Evolutionary conservation across 1,284 basidiomycete species (phyloP).

Genomic region (Melampsora larici-populina): DNA sequence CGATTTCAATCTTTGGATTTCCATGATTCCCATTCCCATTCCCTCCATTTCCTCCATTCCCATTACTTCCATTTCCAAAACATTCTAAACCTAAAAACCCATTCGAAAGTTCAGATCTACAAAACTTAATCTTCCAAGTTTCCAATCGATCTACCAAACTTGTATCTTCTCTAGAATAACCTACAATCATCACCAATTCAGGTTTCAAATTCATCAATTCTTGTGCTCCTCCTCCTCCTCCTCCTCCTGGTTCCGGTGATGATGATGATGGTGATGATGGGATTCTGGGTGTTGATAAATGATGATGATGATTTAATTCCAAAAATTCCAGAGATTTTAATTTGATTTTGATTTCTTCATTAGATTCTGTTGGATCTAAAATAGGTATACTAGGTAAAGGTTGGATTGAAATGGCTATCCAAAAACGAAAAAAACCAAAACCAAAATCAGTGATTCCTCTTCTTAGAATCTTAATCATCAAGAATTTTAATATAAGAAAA

Average conservation of each 20-base stretch:
- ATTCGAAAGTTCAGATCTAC: neutral
- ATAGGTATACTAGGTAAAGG: slow-evolving; percentile 10
- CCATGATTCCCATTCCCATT: neutral
- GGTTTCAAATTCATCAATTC: neutral
- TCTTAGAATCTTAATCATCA: neutral
- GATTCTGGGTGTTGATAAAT: no score
- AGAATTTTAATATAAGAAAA: no score
- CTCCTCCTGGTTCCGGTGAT: no score
- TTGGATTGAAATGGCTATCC: slow-evolving; percentile 3
- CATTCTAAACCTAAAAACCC: slow-evolving; percentile 19
- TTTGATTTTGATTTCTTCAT: neutral
- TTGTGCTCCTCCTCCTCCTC: no score
- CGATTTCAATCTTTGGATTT: neutral
- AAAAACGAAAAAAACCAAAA: neutral
- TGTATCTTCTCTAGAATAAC: neutral
- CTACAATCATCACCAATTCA: neutral
- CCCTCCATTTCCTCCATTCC: no score
- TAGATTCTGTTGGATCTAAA: slow-evolving; percentile 4
- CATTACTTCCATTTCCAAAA: neutral
- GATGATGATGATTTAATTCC: neutral
- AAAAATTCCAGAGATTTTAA: slow-evolving; percentile 1
- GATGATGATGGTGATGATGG: no score
- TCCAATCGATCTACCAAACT: neutral
- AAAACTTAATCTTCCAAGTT: slow-evolving; percentile 10
- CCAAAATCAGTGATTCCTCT: neutral